Percentiles rank a stretch among this genome's conserved stretches.
These are phyloP conservation scores for Balakata baccata DNA, from an alignment of 345 rosid species.

Conservation along the genomic window DNA sequence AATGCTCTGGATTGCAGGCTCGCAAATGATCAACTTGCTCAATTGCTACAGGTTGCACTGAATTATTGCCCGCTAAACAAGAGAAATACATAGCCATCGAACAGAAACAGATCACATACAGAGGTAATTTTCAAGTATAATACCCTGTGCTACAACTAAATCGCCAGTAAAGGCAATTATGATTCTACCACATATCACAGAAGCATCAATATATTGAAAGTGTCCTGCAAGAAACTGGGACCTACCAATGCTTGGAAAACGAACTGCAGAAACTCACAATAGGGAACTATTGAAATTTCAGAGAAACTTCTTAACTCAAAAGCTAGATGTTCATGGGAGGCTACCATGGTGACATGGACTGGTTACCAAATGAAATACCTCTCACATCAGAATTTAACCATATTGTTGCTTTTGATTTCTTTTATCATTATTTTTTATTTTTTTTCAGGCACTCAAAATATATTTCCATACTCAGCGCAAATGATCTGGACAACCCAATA, in stretches of 20 bases:
- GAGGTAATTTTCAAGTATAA: background rate
- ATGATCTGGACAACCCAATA: no score
- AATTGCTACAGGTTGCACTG: conserved; percentile 1
- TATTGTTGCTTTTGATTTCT: background rate
- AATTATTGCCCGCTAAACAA: background rate
- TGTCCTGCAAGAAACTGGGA: no score
- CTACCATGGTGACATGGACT: background rate
- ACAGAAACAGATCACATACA: background rate
- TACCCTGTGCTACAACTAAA: background rate
- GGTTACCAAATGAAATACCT: background rate
- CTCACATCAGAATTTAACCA: background rate
- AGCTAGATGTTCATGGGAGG: background rate
- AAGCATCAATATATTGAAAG: background rate
- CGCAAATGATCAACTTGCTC: conserved; percentile 11
- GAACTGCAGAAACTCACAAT: background rate
- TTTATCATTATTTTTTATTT: background rate
- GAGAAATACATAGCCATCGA: background rate
- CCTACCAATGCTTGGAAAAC: background rate
- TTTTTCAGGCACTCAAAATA: background rate
- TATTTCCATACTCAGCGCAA: background rate
- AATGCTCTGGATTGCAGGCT: background rate
- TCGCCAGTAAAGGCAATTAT: background rate
- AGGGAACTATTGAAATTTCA: no score
- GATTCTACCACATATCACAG: background rate
- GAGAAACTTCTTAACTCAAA: background rate